Conservation (phyloP, 2,329 filamentous ascomycete species). For the Chalara sp. region DNA sequence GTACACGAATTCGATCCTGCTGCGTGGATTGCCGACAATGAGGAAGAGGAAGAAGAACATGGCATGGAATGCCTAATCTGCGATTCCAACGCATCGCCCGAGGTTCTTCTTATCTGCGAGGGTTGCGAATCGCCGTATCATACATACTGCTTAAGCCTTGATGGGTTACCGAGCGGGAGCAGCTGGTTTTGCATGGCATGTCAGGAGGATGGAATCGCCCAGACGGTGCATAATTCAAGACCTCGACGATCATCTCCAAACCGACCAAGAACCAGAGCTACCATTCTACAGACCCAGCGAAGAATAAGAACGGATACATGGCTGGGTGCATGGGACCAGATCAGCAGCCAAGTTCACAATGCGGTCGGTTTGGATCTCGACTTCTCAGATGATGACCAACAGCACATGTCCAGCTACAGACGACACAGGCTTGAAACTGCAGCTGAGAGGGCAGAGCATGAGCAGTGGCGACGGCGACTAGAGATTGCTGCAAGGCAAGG, state of each 20-base stretch:
- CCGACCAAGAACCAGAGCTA: constrained; percentile 47
- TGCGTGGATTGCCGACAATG: constrained; percentile 63
- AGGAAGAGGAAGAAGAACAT: constrained; percentile 58
- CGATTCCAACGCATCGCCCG: constrained; percentile 71
- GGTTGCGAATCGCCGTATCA: constrained; percentile 86
- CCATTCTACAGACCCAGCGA: constrained; percentile 43
- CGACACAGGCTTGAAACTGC: constrained; percentile 43
- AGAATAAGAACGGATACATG: constrained; percentile 73
- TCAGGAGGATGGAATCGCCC: constrained; percentile 35
- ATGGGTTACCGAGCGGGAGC: constrained; percentile 64
- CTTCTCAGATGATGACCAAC: constrained; percentile 69
- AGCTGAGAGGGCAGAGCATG: constrained; percentile 48
- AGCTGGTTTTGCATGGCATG: constrained; percentile 89
- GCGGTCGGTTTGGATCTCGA: constrained; percentile 71
- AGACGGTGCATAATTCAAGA: constrained; percentile 27
- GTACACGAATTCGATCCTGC: constrained; percentile 82
- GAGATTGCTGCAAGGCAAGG: constrained; percentile 71
- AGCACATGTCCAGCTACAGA: constrained; percentile 41
- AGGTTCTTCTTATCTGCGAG: constrained; percentile 83
- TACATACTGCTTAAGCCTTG: constrained; percentile 82
- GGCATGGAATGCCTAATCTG: constrained; percentile 78
- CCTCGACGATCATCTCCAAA: constrained; percentile 8
- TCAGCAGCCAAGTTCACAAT: constrained; percentile 57
- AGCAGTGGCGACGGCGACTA: constrained; percentile 78
- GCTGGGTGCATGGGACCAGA: constrained; percentile 76